Conservation (phyloP, 345 rosid species). For the Citrus glauca region DNA sequence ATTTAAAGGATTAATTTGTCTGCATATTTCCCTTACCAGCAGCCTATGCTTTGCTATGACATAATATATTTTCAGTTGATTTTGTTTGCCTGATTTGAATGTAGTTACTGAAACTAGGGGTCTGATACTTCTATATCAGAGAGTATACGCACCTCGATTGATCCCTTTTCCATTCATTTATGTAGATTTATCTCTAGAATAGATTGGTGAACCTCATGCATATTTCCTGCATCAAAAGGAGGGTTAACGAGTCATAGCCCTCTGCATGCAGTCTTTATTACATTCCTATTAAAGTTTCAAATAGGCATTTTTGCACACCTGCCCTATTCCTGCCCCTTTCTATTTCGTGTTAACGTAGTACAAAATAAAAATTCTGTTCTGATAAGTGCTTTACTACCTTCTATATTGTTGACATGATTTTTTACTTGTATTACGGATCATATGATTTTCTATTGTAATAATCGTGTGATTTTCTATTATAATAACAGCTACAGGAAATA, state of each 20-base stretch:
- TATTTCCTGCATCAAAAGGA: neutral
- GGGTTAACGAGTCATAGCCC: neutral
- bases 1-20: neutral
- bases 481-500: conserved; percentile 83
- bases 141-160: neutral
- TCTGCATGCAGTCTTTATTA: neutral
- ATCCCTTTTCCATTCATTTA: neutral
- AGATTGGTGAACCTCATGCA: neutral
- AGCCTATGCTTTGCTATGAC: neutral
- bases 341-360: neutral
- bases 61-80: neutral
- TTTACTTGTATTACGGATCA: neutral
- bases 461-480: neutral
- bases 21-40: neutral
- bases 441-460: neutral
- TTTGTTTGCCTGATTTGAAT: neutral
- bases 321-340: neutral
- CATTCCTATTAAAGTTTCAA: neutral
- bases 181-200: neutral
- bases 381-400: neutral
- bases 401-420: neutral
- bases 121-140: neutral
- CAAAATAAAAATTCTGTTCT: neutral
- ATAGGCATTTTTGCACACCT: neutral
- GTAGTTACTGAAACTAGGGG: neutral